A percentile compares a stretch with the other conserved stretches of the same genome.
Evolutionary conservation across 1,284 basidiomycete genomes (phyloP).

Genomic region (Vanrija sp.): DNA sequence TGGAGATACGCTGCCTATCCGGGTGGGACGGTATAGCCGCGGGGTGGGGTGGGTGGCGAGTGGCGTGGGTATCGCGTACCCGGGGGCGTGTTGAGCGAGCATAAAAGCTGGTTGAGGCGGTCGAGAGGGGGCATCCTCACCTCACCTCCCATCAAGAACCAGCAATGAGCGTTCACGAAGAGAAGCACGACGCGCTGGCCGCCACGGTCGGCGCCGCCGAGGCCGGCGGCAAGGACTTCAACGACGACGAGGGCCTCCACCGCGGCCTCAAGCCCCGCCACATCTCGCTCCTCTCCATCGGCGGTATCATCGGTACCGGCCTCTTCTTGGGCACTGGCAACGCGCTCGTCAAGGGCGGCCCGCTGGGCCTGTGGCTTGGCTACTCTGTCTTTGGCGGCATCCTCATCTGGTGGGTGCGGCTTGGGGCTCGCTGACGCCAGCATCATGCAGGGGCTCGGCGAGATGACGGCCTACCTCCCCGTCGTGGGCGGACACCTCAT

Average conservation of each 20-base stretch:
- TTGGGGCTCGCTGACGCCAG: not conserved
- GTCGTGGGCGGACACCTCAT: conserved; percentile 46
- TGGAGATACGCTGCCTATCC: too few relatives aligned
- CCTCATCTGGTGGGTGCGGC: conserved; percentile 2
- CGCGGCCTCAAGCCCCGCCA: conserved; percentile 22
- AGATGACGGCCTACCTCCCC: conserved; percentile 50
- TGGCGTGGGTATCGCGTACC: too few relatives aligned
- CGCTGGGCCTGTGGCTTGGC: conserved; percentile 30
- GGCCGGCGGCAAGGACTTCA: too few relatives aligned
- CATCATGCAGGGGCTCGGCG: conserved; percentile 49
- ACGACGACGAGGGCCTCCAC: conserved; percentile 14
- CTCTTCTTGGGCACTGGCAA: conserved; percentile 9
- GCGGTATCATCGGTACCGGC: conserved; percentile 17
- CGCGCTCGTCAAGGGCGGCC: conserved; percentile 44
- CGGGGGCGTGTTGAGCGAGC: too few relatives aligned
- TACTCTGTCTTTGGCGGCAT: conserved; percentile 2
- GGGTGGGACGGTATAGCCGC: too few relatives aligned
- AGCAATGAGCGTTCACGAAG: too few relatives aligned
- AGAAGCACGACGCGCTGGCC: too few relatives aligned
- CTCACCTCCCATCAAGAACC: too few relatives aligned
- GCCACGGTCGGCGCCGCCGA: too few relatives aligned
- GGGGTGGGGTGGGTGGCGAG: too few relatives aligned
- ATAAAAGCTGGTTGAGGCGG: too few relatives aligned
- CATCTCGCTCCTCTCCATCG: conserved; percentile 27
- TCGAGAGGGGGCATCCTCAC: too few relatives aligned